A percentile compares a stretch with the other conserved stretches of the same genome.
Conservation (phyloP, 2,329 filamentous ascomycete genomes). For the Exophiala lecanii-corni region DNA sequence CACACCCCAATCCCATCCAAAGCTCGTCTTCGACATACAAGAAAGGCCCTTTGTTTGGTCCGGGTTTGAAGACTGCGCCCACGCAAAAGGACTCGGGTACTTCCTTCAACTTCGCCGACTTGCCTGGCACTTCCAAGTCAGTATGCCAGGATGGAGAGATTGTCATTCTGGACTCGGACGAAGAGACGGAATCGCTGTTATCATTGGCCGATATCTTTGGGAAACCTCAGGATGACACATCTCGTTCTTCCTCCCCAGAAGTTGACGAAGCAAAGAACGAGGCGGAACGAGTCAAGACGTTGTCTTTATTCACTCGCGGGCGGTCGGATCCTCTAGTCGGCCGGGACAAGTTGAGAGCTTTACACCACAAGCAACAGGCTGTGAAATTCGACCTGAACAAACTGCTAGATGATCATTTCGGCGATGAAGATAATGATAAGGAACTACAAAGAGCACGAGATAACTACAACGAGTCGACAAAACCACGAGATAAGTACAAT, state of each 20-base stretch:
- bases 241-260: slow-evolving; percentile 18
- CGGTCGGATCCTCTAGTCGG: slow-evolving; percentile 18
- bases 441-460: slow-evolving; percentile 40
- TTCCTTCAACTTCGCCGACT: slow-evolving; percentile 28
- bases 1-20: slow-evolving; percentile 9
- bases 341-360: slow-evolving; percentile 24
- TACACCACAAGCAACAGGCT: slow-evolving; percentile 20
- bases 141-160: slow-evolving; percentile 53
- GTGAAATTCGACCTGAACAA: slow-evolving; percentile 17
- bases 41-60: slow-evolving; percentile 7
- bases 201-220: slow-evolving; percentile 49
- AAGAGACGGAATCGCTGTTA: slow-evolving; percentile 56
- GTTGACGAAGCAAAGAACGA: slow-evolving; percentile 19
- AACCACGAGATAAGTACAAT: slow-evolving; percentile 8
- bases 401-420: slow-evolving; percentile 55
- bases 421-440: slow-evolving; percentile 57
- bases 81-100: slow-evolving; percentile 22
- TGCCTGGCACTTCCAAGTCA: slow-evolving; percentile 41
- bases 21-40: slow-evolving; percentile 14
- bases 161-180: slow-evolving; percentile 61
- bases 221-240: slow-evolving; percentile 22
- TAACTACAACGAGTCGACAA: slow-evolving; percentile 27
- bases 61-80: background rate
- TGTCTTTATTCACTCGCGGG: slow-evolving; percentile 20
- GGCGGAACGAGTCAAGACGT: slow-evolving; percentile 16